Percentiles rank a stretch among this genome's conserved stretches.
phyloP scores from a whole-genome alignment of 106 monocot genomes.

The Allium cepa region DNA sequence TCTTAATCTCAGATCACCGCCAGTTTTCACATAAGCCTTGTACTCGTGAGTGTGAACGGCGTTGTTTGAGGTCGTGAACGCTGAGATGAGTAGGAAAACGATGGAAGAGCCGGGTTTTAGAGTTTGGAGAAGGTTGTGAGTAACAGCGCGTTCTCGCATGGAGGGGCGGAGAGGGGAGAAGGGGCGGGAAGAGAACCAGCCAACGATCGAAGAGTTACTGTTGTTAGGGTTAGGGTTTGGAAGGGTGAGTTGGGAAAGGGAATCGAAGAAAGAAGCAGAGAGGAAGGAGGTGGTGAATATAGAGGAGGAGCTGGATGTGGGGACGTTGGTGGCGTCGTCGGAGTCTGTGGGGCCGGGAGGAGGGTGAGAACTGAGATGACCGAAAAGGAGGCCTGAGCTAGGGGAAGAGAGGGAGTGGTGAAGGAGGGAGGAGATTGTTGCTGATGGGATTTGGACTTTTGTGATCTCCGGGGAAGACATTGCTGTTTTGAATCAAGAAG shows the following conservation, averaged over 20 bases:
- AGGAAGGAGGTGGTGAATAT: slow-evolving; percentile 22
- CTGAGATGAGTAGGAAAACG: slow-evolving; percentile 45
- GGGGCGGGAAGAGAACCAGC: slow-evolving; percentile 56
- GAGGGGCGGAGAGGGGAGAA: slow-evolving; percentile 44
- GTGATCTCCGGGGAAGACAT: not conserved
- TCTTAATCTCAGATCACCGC: slow-evolving; percentile 6
- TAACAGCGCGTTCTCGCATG: slow-evolving; percentile 52
- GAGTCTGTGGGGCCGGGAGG: slow-evolving; percentile 30
- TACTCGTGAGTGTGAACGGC: slow-evolving; percentile 60
- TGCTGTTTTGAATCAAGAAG: too few relatives aligned
- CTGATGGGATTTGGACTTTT: slow-evolving; percentile 62
- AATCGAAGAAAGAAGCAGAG: slow-evolving; percentile 25
- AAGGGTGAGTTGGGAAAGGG: slow-evolving; percentile 18
- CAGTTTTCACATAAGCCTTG: slow-evolving; percentile 23
- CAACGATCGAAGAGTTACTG: slow-evolving; percentile 15
- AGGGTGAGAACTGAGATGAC: slow-evolving; percentile 36
- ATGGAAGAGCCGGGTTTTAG: slow-evolving; percentile 7
- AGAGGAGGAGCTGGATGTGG: not conserved
- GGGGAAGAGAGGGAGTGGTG: slow-evolving; percentile 54
- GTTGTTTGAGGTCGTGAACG: slow-evolving; percentile 24
- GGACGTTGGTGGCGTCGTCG: slow-evolving; percentile 22
- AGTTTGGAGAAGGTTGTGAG: slow-evolving; percentile 33
- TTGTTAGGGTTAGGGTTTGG: slow-evolving; percentile 4
- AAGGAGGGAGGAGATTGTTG: slow-evolving; percentile 62
- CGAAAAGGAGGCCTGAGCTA: slow-evolving; percentile 65